Evolutionary conservation across 73 alveolate species (phyloP).

Genomic region (Paramecium primaurelia): DNA sequence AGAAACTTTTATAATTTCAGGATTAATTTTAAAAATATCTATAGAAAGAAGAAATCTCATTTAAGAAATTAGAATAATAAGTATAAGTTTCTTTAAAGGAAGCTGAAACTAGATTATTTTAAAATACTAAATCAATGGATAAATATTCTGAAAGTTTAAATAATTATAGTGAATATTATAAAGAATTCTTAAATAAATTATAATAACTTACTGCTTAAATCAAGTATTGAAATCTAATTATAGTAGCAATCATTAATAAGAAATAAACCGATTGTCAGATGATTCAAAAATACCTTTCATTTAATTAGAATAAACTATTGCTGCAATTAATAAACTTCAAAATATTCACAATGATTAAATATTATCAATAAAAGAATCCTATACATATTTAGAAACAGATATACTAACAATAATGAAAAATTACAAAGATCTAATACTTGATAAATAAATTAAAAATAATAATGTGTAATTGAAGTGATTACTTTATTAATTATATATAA

Average conservation of each 20-base stretch:
- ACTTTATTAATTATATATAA: neutral
- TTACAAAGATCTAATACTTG: constrained; percentile 14
- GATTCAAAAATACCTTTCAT: neutral
- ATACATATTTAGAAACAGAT: neutral
- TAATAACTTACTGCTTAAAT: neutral
- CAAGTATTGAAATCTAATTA: neutral
- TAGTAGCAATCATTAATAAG: neutral
- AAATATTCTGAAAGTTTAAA: neutral
- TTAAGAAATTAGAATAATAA: neutral
- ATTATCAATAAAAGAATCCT: neutral
- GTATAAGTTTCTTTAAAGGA: neutral
- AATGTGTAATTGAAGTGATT: neutral
- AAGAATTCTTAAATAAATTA: neutral
- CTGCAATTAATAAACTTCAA: neutral
- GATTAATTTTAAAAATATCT: neutral
- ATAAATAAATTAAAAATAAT: neutral
- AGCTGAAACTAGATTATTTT: neutral
- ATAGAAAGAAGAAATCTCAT: neutral
- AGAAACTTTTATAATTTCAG: neutral
- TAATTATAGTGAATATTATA: neutral
- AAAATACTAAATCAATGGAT: neutral
- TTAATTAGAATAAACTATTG: neutral
- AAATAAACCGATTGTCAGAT: neutral
- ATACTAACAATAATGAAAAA: neutral
- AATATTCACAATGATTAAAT: neutral